phyloP scores from a whole-genome alignment of 768 basidiomycete genomes.

The Tulasnella sp. region DNA sequence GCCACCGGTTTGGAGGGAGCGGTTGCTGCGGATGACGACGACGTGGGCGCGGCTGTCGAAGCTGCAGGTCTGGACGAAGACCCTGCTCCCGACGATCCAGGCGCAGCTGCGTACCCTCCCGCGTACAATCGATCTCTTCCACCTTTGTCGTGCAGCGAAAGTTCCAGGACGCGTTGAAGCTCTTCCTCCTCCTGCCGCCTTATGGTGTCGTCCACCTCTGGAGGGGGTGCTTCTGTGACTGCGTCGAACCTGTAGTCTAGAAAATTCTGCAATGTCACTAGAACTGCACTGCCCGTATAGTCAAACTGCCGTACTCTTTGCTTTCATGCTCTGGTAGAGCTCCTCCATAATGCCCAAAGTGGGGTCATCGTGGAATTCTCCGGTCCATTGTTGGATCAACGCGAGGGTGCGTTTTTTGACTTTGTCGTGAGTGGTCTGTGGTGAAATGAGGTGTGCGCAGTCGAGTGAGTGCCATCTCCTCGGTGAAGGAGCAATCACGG shows the following conservation, averaged over 20 bases:
- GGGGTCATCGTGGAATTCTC: conserved; percentile 74
- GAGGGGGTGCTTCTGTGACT: conserved; percentile 53
- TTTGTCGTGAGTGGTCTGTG: conserved; percentile 83
- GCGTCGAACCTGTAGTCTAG: conserved; percentile 70
- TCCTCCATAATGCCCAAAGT: conserved; percentile 88
- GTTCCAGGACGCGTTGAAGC: conserved; percentile 84
- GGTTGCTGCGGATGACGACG: conserved; percentile 19
- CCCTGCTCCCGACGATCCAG: conserved; percentile 31
- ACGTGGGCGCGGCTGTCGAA: conserved; percentile 4
- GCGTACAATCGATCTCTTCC: conserved; percentile 58
- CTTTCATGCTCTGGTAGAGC: conserved; percentile 72
- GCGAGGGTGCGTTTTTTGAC: conserved; percentile 72
- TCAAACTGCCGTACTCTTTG: conserved; percentile 59
- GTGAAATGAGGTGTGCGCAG: neutral
- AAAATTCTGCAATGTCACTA: neutral
- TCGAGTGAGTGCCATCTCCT: neutral
- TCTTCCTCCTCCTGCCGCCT: conserved; percentile 90
- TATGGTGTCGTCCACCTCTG: conserved; percentile 70
- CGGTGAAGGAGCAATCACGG: neutral
- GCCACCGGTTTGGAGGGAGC: conserved; percentile 35
- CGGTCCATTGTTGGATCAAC: conserved; percentile 78
- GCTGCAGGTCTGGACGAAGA: neutral
- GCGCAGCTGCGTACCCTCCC: conserved; percentile 40
- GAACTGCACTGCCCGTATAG: neutral
- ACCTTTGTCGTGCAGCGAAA: conserved; percentile 89